These are phyloP conservation scores for Aspergillus brasiliensis DNA, from an alignment of 2,329 filamentous ascomycete species.

Conservation along the genomic window DNA sequence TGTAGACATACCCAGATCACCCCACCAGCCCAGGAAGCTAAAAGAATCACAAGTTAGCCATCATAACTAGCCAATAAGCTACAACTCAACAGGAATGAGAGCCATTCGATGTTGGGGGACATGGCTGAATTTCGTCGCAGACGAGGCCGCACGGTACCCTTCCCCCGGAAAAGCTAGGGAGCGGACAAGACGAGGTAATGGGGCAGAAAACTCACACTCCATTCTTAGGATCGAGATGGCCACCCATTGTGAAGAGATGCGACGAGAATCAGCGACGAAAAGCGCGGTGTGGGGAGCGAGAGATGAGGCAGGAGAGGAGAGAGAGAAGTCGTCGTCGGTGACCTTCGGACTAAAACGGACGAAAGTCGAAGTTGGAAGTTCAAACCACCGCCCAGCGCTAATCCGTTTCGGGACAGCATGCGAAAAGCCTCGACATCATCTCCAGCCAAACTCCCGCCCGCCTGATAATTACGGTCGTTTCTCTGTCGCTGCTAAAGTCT, in stretches of 20 bases:
- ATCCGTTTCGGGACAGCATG: constrained; percentile 35
- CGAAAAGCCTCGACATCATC: constrained; percentile 42
- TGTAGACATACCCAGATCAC: constrained; percentile 67
- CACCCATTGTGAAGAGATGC: constrained; percentile 39
- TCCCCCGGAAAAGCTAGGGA: constrained; percentile 11
- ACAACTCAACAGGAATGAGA: neutral
- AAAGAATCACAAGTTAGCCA: constrained; percentile 29
- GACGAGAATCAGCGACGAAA: constrained; percentile 17
- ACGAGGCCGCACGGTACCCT: constrained; percentile 13
- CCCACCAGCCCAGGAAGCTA: constrained; percentile 76
- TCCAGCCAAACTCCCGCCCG: constrained; percentile 18
- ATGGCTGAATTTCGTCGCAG: neutral
- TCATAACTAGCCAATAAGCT: neutral
- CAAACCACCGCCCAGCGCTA: constrained; percentile 33
- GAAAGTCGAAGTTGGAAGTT: constrained; percentile 31
- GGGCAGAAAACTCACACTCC: constrained; percentile 43
- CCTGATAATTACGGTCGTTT: neutral
- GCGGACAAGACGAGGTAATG: neutral
- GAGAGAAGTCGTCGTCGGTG: constrained; percentile 28
- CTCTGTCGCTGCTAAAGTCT: constrained; percentile 8
- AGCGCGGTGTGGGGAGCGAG: constrained; percentile 14
- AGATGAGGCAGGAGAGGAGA: constrained; percentile 17
- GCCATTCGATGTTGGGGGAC: neutral
- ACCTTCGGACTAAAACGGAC: constrained; percentile 30
- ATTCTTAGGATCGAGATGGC: constrained; percentile 44